Evolutionary conservation across 176 grass and related monocot species (phyloP).

Genomic region (Rhynchospora pubera): DNA sequence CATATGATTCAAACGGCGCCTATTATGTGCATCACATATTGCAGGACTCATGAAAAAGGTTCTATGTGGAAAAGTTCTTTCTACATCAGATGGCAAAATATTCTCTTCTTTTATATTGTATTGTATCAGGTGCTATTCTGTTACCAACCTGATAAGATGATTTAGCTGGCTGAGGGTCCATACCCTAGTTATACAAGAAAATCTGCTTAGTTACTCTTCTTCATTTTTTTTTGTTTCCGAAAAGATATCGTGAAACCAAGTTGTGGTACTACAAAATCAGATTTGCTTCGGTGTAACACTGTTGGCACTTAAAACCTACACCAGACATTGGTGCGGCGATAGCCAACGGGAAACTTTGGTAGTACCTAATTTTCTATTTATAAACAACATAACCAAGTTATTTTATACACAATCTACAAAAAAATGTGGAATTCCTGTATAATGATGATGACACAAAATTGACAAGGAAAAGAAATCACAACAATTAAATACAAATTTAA

Average conservation of each 20-base stretch:
- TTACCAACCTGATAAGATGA: not conserved
- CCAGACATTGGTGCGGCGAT: not conserved
- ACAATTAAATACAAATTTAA: constrained; percentile 6
- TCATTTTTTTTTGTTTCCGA: not conserved
- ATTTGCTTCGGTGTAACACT: not conserved
- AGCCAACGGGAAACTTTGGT: not conserved
- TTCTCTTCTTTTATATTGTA: not conserved
- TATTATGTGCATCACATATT: too few species aligned
- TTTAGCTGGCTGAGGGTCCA: too few species aligned
- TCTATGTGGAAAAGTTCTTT: too few species aligned
- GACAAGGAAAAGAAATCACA: constrained; percentile 2
- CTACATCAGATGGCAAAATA: not conserved
- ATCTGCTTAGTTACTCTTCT: too few species aligned
- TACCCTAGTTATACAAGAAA: too few species aligned
- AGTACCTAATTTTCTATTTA: not conserved
- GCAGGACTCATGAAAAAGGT: too few species aligned
- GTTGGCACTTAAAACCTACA: not conserved
- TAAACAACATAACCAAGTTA: not conserved
- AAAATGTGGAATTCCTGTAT: not conserved
- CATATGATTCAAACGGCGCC: too few species aligned
- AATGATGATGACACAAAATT: not conserved
- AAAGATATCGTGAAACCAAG: not conserved
- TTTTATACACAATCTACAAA: not conserved
- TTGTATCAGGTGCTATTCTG: not conserved
- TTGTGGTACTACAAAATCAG: not conserved